A percentile compares a stretch with the other conserved stretches of the same genome.
Conservation (phyloP, 345 rosid genomes). For the Citrus medica region DNA sequence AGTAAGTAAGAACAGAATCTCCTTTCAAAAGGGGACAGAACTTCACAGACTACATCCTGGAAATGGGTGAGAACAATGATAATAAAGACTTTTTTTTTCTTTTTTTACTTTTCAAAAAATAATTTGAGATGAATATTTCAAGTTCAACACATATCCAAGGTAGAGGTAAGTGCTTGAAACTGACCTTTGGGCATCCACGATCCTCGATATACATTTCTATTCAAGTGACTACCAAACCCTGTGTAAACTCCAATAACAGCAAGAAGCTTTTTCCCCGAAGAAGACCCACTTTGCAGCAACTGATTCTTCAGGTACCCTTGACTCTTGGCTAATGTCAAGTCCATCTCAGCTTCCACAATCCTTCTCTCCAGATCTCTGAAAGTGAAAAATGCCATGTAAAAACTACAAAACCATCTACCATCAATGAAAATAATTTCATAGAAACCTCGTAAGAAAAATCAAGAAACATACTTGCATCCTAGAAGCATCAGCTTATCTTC, state of each 20-base stretch:
- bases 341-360: slow-evolving; percentile 93
- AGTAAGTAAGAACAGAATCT: neutral
- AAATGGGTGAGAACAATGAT: neutral
- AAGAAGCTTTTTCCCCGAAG: slow-evolving; percentile 57
- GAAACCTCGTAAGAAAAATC: slow-evolving; percentile 1
- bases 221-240: slow-evolving; percentile 88
- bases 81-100: neutral
- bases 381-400: slow-evolving; percentile 9
- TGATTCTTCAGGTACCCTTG: slow-evolving; percentile 72
- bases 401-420: neutral
- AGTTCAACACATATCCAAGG: neutral
- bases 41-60: neutral
- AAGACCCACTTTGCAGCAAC: slow-evolving; percentile 37
- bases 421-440: neutral
- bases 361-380: slow-evolving; percentile 84
- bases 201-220: slow-evolving; percentile 75
- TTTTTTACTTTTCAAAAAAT: no score
- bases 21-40: neutral
- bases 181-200: slow-evolving; percentile 96
- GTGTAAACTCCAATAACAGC: slow-evolving; percentile 94
- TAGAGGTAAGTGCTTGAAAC: neutral
- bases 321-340: slow-evolving; percentile 87
- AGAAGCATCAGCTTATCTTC: slow-evolving; percentile 75
- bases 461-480: slow-evolving; percentile 85
- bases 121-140: neutral